Base-by-base conservation (phyloP, 1,284 basidiomycete species). In the Rhizoctonia solani region DNA sequence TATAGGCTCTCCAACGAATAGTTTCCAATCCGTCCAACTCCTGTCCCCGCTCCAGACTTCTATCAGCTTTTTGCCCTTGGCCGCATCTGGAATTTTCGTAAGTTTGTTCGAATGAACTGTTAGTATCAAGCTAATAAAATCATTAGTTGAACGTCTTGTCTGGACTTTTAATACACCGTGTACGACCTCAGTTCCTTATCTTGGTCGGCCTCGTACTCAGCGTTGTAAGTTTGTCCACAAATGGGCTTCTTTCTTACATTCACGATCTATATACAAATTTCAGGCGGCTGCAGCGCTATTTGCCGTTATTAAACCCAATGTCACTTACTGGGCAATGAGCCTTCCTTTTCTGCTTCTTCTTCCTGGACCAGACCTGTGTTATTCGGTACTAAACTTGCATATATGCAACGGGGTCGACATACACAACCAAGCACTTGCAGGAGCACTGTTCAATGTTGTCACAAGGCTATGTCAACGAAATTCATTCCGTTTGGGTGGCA, bases 351-450 rank as follows among this genome's bases (percentile, higher is more conserved):
- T 65, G 25, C 61, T 65, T 32, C 29, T 65, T 3, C 50, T 65
- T 4, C 61, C 61, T 2, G 61, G 61, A 13, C 61, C 49, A 30
- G 61, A 65, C n/a, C 49, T 65, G 13, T 68, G 66, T 44, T 70
- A 68, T 39, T 68, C 69, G n/a, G 66, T 67, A 41, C 34, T 67
- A 25, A 70, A 68, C 44, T 29, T 70, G 25, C 66, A 63, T 25
- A 68, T 70, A 37, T 67, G 67, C 54, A 70, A 70, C 27, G 61
- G 56, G 9, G 69, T 70, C 3, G 66, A 67, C 30, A 39, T 61
- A 19, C 66, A 70, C 25, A 59, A 70, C 30, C 69, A 70, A 65
- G 69, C 69, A 1, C 30, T 70, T 14, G 69, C 69, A 9, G 69
- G 69, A 4, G 67, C 69, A 11, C 37, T 70, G 11, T 70, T 70